Evolutionary conservation across 805 yeast genomes (phyloP).

Genomic region (Candida fluviatilis): DNA sequence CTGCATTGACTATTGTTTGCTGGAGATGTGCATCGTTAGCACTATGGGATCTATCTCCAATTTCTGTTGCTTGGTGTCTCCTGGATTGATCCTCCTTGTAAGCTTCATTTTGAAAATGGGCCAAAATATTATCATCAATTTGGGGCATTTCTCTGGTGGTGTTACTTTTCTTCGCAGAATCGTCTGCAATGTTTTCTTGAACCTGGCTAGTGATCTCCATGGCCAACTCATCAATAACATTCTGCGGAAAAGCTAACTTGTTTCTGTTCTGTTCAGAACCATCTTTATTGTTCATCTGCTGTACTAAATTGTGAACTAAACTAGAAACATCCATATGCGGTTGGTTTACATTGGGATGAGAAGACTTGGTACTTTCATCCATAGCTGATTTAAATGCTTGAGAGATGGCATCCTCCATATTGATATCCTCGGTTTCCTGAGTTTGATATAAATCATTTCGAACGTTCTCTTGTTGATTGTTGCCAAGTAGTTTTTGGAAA

Average conservation of each 20-base stretch:
- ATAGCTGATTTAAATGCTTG: conserved; percentile 25
- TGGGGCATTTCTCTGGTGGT: conserved; percentile 21
- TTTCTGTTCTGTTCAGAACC: conserved; percentile 3
- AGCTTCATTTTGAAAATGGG: conserved; percentile 33
- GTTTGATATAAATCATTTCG: too few species aligned
- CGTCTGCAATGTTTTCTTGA: conserved; percentile 10
- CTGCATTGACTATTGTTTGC: conserved; percentile 53
- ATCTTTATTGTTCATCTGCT: conserved; percentile 16
- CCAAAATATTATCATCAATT: conserved; percentile 32
- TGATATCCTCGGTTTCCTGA: conserved; percentile 12
- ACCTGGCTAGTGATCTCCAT: conserved; percentile 27
- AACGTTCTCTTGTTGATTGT: neutral
- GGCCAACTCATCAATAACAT: conserved; percentile 25
- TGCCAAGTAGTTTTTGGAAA: conserved; percentile 12
- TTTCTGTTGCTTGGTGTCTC: conserved; percentile 1
- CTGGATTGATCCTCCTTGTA: conserved; percentile 16
- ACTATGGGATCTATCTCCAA: neutral
- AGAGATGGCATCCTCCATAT: conserved; percentile 24
- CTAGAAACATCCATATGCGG: conserved; percentile 14
- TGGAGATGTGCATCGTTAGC: conserved; percentile 28
- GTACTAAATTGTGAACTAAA: conserved; percentile 25
- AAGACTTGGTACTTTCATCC: neutral
- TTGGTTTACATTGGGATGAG: neutral
- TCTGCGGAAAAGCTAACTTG: conserved; percentile 14
- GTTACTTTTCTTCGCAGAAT: conserved; percentile 16